Evolutionary conservation across 2,329 filamentous ascomycete genomes (phyloP).

Genomic region (Scytalidium sp.): DNA sequence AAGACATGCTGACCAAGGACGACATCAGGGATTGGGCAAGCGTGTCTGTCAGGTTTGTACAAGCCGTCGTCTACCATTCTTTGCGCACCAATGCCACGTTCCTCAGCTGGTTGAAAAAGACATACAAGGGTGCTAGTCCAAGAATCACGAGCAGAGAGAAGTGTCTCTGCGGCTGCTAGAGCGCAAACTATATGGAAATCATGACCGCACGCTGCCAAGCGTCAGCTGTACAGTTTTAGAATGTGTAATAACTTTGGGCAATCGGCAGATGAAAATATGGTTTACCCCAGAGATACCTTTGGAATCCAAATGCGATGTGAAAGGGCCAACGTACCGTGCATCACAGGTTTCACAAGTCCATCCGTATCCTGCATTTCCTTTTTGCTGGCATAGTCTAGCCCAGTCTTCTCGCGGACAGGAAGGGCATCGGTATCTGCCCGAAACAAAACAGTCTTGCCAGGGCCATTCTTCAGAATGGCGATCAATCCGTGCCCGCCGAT

Average conservation of each 20-base stretch:
- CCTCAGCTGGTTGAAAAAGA: constrained; percentile 59
- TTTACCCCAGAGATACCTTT: no score
- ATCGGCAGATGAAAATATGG: no score
- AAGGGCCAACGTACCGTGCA: no score
- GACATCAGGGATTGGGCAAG: constrained; percentile 50
- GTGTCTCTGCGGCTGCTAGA: constrained; percentile 43
- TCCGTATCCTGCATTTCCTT: constrained; percentile 32
- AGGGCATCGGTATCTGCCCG: constrained; percentile 48
- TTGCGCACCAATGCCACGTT: constrained; percentile 52
- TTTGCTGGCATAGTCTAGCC: constrained; percentile 41
- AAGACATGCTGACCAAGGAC: constrained; percentile 48
- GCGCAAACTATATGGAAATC: constrained; percentile 52
- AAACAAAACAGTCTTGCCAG: constrained; percentile 35
- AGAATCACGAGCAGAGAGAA: constrained; percentile 34
- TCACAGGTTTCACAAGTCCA: constrained; percentile 43
- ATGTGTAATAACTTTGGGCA: no score
- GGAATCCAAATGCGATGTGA: no score
- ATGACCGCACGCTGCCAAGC: constrained; percentile 57
- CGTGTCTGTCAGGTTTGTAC: constrained; percentile 40
- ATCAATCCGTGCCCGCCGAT: constrained; percentile 42
- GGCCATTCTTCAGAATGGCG: constrained; percentile 25
- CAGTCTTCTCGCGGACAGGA: constrained; percentile 43
- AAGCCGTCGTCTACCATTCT: constrained; percentile 58
- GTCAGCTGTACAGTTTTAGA: no score
- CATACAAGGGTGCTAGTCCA: constrained; percentile 57